phyloP scores from a whole-genome alignment of 768 basidiomycete genomes.

The Tylopilus intermedius region DNA sequence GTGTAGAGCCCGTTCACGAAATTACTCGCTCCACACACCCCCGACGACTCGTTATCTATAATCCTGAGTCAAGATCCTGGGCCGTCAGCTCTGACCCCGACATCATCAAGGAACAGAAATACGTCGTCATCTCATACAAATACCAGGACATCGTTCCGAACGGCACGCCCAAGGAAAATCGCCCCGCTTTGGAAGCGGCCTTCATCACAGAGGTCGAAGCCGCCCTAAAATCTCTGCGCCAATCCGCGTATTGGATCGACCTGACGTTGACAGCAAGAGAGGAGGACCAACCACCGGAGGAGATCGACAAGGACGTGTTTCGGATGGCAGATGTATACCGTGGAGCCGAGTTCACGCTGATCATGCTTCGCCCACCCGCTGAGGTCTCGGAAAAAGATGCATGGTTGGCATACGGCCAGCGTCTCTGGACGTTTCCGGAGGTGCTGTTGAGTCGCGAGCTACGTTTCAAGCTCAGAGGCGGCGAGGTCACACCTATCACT shows the following conservation, averaged over 20 bases:
- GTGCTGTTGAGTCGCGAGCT: constrained; percentile 16
- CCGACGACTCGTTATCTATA: constrained; percentile 14
- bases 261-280: neutral
- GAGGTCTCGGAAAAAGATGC: neutral
- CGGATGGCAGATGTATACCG: constrained; percentile 23
- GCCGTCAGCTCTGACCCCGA: neutral
- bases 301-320: constrained; percentile 19
- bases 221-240: constrained; percentile 2
- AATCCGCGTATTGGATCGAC: constrained; percentile 23
- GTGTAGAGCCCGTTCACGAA: neutral
- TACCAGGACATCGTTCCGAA: constrained; percentile 7
- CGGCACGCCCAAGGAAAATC: neutral
- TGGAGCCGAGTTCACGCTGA: constrained; percentile 21
- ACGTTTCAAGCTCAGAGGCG: constrained; percentile 11
- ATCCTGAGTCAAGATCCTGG: constrained; percentile 5
- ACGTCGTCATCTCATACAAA: constrained; percentile 19
- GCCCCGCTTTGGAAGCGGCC: neutral
- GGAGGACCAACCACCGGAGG: neutral
- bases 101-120: constrained; percentile 8
- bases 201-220: constrained; percentile 9
- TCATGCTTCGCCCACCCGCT: constrained; percentile 10
- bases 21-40: constrained; percentile 15
- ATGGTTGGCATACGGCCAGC: constrained; percentile 19
- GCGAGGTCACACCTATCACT: constrained; percentile 13
- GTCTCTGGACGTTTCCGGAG: constrained; percentile 23